Conservation (phyloP, 2,329 filamentous ascomycete genomes). For the Elsinoe arachidis region DNA sequence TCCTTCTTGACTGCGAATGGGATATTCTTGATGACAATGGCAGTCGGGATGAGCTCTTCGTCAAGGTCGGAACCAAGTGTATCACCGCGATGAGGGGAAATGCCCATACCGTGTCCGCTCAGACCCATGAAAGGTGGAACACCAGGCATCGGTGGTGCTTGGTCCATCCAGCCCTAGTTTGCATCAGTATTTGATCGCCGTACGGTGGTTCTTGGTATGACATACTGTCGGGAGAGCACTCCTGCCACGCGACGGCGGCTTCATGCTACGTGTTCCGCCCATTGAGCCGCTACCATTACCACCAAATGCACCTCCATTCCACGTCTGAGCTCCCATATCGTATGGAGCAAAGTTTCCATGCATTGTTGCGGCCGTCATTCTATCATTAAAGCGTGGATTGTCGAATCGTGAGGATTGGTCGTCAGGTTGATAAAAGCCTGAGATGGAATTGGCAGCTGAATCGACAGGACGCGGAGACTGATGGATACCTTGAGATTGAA, state of each 20-base stretch:
- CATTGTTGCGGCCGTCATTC: slow-evolving; percentile 46
- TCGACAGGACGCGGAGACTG: slow-evolving; percentile 71
- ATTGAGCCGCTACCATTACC: slow-evolving; percentile 58
- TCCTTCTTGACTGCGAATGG: slow-evolving; percentile 98
- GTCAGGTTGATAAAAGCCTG: slow-evolving; percentile 62
- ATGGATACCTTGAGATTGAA: slow-evolving; percentile 54
- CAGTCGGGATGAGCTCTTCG: slow-evolving; percentile 92
- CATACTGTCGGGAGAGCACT: slow-evolving; percentile 65
- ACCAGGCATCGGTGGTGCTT: slow-evolving; percentile 36
- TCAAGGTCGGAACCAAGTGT: slow-evolving; percentile 46
- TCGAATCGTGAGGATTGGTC: slow-evolving; percentile 46
- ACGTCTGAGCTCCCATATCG: slow-evolving; percentile 64
- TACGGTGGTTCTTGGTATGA: slow-evolving; percentile 21
- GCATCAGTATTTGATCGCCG: slow-evolving; percentile 13
- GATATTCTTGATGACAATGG: slow-evolving; percentile 99
- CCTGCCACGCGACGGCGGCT: slow-evolving; percentile 47
- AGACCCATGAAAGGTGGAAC: slow-evolving; percentile 37
- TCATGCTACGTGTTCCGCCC: slow-evolving; percentile 44
- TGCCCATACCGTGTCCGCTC: slow-evolving; percentile 24
- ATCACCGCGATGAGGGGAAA: slow-evolving; percentile 35
- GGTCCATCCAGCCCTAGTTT: slow-evolving; percentile 54
- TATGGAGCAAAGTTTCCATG: slow-evolving; percentile 56
- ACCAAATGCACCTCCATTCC: slow-evolving; percentile 68
- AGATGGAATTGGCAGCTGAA: slow-evolving; percentile 51
- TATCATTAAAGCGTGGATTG: slow-evolving; percentile 52